A percentile compares a stretch with the other conserved stretches of the same genome.
phyloP scores from a whole-genome alignment of 257 asterid genomes.

The Jacaranda mimosifolia region DNA sequence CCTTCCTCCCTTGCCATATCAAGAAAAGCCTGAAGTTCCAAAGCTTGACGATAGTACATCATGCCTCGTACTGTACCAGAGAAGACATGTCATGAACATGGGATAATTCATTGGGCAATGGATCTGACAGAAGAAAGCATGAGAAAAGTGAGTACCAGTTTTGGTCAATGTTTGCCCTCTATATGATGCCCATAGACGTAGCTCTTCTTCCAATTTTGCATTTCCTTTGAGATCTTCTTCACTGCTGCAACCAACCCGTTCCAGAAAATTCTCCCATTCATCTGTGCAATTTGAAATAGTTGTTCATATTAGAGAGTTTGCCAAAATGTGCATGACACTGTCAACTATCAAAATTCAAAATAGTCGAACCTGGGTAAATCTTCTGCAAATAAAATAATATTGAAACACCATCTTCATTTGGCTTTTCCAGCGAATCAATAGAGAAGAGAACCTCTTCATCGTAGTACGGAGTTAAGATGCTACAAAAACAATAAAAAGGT shows the following conservation, averaged over 20 bases:
- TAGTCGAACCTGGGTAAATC: conserved; percentile 81
- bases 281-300: conserved; percentile 52
- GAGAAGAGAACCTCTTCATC: conserved; percentile 93
- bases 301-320: conserved; percentile 28
- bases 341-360: conserved; percentile 30
- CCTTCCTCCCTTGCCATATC: conserved; percentile 99
- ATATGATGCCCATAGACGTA: conserved; percentile 96
- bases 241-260: conserved; percentile 68
- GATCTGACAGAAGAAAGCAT: conserved; percentile 20
- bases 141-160: conserved; percentile 65
- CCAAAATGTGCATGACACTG: conserved; percentile 12
- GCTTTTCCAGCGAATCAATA: conserved; percentile 70
- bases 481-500: conserved; percentile 44
- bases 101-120: conserved; percentile 9
- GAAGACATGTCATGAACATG: conserved; percentile 29
- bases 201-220: conserved; percentile 71
- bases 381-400: conserved; percentile 90
- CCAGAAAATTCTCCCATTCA: conserved; percentile 94
- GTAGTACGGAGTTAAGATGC: conserved; percentile 90
- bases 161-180: conserved; percentile 98
- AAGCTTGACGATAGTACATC: conserved; percentile 99
- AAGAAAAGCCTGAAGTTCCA: conserved; percentile 97
- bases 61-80: conserved; percentile 82
- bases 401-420: conserved; percentile 97
- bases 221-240: conserved; percentile 85